phyloP scores from a whole-genome alignment of 306 rosid species.

The Vachellia pachyceras region DNA sequence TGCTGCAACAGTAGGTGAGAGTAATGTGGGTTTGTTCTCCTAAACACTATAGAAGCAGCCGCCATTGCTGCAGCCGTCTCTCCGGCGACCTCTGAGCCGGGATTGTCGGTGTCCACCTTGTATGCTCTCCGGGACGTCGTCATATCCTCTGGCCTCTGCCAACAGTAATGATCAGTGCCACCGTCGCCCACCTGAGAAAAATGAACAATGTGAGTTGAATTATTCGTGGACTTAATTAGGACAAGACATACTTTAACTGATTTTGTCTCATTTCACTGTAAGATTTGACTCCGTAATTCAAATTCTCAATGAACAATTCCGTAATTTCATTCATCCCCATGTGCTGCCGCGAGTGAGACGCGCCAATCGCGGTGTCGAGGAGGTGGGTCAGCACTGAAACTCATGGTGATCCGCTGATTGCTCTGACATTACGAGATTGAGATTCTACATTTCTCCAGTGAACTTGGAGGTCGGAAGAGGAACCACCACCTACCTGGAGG shows the following conservation, averaged over 20 bases:
- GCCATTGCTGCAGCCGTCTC: constrained; percentile 87
- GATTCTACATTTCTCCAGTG: constrained; percentile 4
- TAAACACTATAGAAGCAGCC: constrained; percentile 71
- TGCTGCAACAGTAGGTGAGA: constrained; percentile 74
- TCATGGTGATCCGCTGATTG: constrained; percentile 22
- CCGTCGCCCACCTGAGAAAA: constrained; percentile 80
- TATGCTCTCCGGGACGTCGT: constrained; percentile 77
- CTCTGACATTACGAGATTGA: constrained; percentile 5
- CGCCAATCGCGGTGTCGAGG: constrained; percentile 30
- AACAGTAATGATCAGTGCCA: constrained; percentile 82
- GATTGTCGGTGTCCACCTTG: constrained; percentile 59
- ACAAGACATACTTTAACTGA: neutral
- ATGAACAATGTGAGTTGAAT: neutral
- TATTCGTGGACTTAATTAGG: neutral
- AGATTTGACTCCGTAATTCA: neutral
- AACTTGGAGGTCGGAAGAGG: constrained; percentile 9
- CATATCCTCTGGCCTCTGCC: constrained; percentile 97
- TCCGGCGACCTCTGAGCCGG: constrained; percentile 80
- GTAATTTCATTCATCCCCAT: neutral
- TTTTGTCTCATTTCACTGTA: neutral
- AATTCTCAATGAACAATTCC: neutral
- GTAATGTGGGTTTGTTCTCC: constrained; percentile 77
- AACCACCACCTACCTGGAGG: constrained; percentile 7
- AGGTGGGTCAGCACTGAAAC: constrained; percentile 16
- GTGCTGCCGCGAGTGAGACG: constrained; percentile 38